A percentile compares a stretch with the other conserved stretches of the same genome.
phyloP scores from a whole-genome alignment of 2,329 filamentous ascomycete species.

The Zymoseptoria tritici region DNA sequence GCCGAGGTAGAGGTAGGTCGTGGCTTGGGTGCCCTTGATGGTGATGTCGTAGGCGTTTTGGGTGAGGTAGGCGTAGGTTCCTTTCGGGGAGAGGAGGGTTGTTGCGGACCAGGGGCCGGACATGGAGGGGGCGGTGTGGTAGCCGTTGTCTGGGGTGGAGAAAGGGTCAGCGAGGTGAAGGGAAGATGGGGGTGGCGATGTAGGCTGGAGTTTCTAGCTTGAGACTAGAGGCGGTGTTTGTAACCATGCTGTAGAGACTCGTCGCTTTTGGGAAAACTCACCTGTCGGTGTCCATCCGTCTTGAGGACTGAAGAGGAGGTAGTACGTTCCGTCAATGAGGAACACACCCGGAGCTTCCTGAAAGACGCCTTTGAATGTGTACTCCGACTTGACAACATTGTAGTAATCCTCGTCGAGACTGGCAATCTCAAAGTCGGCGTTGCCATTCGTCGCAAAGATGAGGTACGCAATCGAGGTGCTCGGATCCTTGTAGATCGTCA shows the following conservation, averaged over 20 bases:
- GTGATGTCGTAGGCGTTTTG: slow-evolving; percentile 55
- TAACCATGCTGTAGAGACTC: too few relatives aligned
- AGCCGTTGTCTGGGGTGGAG: slow-evolving; percentile 55
- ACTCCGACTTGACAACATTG: slow-evolving; percentile 15
- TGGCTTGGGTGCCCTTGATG: slow-evolving; percentile 33
- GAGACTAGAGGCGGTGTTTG: too few relatives aligned
- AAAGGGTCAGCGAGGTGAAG: too few relatives aligned
- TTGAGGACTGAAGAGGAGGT: slow-evolving; percentile 52
- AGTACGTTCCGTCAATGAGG: slow-evolving; percentile 55
- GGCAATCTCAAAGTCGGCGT: slow-evolving; percentile 22
- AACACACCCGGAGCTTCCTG: slow-evolving; percentile 55
- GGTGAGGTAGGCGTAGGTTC: slow-evolving; percentile 51
- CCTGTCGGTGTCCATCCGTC: slow-evolving; percentile 37
- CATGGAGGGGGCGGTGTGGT: slow-evolving; percentile 51
- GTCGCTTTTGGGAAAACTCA: too few relatives aligned
- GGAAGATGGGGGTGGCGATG: too few relatives aligned
- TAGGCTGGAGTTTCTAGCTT: too few relatives aligned
- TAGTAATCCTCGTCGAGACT: slow-evolving; percentile 21
- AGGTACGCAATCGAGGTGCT: slow-evolving; percentile 55
- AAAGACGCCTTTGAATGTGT: slow-evolving; percentile 18
- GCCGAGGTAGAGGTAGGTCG: slow-evolving; percentile 51
- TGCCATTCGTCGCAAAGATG: slow-evolving; percentile 41
- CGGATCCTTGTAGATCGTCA: slow-evolving; percentile 52
- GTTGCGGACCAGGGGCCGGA: slow-evolving; percentile 55
- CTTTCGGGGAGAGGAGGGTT: slow-evolving; percentile 51